Base-by-base conservation (phyloP, 164 flowering plant species). In the Dillenia suffruticosa region DNA sequence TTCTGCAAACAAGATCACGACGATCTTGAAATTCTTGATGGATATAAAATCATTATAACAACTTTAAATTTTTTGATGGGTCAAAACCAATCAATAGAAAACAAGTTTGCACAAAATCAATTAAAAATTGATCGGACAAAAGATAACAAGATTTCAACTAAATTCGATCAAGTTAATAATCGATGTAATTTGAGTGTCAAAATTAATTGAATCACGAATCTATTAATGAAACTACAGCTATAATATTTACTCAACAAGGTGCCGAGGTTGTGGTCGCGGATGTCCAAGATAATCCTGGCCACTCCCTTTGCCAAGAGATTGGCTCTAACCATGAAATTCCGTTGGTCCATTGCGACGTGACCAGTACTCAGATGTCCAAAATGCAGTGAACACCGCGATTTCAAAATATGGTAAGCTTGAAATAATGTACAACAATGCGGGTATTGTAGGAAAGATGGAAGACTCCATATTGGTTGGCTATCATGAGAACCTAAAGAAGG, bases 381-480 rank as follows among this genome's bases (percentile, higher is more conserved):
- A 68, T 44, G 58, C 60, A 3, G 56, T 74, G 1, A 67, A 74
- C 26, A 12, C 9, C 0, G 26, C 63, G 44, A 14, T 74, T 10
- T 8, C 60, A 14, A 70, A 61, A 51, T 58, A 69, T 13, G 71
- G 71, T 16, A 74, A 70, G 50, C 71, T 74, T 8, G 73, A 74
- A 48, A 70, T 70, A 12, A 69, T 74, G 68, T 74, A 49, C 64
- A 74, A 70, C 59, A 73, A 73, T 15, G 77, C 73, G 1, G 77
- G 73, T 4, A 60, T 67, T 45, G 8, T 44, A 14, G 68, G 53
- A 5, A 9, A 26, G 4, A n/a, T 12, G 3, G 16, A 12, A 2
- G 32, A 13, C 2, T 46, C 51, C 40, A 56, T 70, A 46, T 11
- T 59, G 12, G 46, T 16, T 3, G 55, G 49, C 10, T 54, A 58